phyloP scores from a whole-genome alignment of 2,329 filamentous ascomycete genomes.

The Epichloe scottii region DNA sequence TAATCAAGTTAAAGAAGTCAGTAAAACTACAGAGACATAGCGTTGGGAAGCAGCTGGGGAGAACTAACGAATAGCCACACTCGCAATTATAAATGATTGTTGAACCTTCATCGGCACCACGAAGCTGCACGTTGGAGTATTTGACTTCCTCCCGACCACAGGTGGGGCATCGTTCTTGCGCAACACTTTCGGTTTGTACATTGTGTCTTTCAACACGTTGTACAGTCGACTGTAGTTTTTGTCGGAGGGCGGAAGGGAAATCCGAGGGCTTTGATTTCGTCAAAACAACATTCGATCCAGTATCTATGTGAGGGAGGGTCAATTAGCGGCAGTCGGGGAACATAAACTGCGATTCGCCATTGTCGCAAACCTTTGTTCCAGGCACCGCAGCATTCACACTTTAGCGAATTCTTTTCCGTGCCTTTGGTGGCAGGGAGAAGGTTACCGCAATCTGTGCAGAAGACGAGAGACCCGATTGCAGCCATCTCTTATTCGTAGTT shows the following conservation, averaged over 20 bases:
- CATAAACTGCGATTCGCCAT: not conserved
- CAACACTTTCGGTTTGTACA: slow-evolving; percentile 58
- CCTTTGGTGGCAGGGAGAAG: slow-evolving; percentile 72
- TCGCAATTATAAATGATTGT: slow-evolving; percentile 86
- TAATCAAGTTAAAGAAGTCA: slow-evolving; percentile 8
- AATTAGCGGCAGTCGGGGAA: not conserved
- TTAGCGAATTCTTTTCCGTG: slow-evolving; percentile 59
- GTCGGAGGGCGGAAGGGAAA: slow-evolving; percentile 79
- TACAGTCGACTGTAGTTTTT: slow-evolving; percentile 71
- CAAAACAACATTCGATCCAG: slow-evolving; percentile 59
- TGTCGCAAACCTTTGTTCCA: slow-evolving; percentile 59
- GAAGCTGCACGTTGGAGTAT: slow-evolving; percentile 73
- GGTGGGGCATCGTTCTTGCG: slow-evolving; percentile 59
- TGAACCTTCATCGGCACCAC: slow-evolving; percentile 88
- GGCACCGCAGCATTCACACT: slow-evolving; percentile 76
- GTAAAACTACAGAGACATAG: slow-evolving; percentile 4
- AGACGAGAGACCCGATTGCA: slow-evolving; percentile 79
- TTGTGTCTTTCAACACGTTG: slow-evolving; percentile 71
- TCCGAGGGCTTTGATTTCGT: slow-evolving; percentile 80
- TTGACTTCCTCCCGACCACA: slow-evolving; percentile 75
- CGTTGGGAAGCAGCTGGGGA: not conserved
- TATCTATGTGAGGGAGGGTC: slow-evolving; percentile 37
- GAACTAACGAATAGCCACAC: slow-evolving; percentile 66
- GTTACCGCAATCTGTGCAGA: slow-evolving; percentile 88
- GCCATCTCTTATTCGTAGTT: slow-evolving; percentile 46